Evolutionary conservation across 202 grass and related monocot species (phyloP).

Genomic region (Miscanthus sacchariflorus): DNA sequence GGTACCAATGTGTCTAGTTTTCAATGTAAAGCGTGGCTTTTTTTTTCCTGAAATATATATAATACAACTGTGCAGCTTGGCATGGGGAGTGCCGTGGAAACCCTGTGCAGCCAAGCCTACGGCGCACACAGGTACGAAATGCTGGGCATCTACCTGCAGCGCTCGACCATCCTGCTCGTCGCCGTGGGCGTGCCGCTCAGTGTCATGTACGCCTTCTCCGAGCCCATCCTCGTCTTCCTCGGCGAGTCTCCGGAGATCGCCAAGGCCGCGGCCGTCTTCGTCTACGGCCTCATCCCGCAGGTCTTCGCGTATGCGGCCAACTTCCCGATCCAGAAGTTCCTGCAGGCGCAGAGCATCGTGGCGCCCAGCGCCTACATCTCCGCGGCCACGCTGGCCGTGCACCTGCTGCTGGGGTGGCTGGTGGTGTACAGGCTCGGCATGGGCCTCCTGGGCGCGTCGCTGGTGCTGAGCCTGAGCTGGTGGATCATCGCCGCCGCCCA

Average conservation of each 20-base stretch:
- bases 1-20: too few relatives aligned
- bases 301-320: conserved; percentile 78
- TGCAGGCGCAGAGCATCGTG: conserved; percentile 96
- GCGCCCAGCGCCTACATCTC: conserved; percentile 80
- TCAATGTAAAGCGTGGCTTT: too few relatives aligned
- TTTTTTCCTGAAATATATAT: too few relatives aligned
- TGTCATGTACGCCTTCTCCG: conserved; percentile 64
- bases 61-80: conserved; percentile 55
- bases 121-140: conserved; percentile 76
- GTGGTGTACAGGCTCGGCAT: conserved; percentile 40
- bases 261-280: conserved; percentile 57
- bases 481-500: conserved; percentile 71
- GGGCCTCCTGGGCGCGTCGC: conserved; percentile 69
- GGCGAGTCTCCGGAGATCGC: conserved; percentile 67
- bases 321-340: conserved; percentile 96
- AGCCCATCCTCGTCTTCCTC: conserved; percentile 57
- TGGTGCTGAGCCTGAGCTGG: conserved; percentile 75
- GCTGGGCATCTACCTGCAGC: conserved; percentile 80
- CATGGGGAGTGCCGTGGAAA: conserved; percentile 91
- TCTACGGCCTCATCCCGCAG: conserved; percentile 71
- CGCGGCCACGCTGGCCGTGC: background rate
- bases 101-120: conserved; percentile 82
- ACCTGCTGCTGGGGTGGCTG: background rate
- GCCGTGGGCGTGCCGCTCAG: conserved; percentile 58
- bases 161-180: conserved; percentile 66